Conservation (phyloP, 2,329 filamentous ascomycete genomes). For the Aspergillus fischeri region DNA sequence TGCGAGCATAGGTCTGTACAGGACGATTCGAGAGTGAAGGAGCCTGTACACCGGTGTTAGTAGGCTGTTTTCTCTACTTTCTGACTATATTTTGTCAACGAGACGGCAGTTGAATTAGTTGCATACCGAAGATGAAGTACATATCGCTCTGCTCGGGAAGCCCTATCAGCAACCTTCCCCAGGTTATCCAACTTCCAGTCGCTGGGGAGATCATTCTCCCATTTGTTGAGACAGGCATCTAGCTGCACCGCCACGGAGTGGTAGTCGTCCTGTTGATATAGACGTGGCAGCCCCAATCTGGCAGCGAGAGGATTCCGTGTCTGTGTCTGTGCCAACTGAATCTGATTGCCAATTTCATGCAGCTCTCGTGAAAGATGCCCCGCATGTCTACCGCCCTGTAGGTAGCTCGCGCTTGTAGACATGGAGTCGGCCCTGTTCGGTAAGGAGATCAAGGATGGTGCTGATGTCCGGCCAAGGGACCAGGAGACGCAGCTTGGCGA, state of each 20-base stretch:
- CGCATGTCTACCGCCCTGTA: background rate
- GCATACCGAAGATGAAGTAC: constrained; percentile 13
- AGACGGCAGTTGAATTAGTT: no score
- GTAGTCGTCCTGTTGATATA: constrained; percentile 17
- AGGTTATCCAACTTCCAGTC: constrained; percentile 9
- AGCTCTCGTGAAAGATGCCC: background rate
- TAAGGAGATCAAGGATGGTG: constrained; percentile 7
- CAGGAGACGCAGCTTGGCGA: constrained; percentile 16
- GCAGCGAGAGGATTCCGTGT: constrained; percentile 10
- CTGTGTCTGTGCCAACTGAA: constrained; percentile 17
- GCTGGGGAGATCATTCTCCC: constrained; percentile 12
- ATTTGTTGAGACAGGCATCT: constrained; percentile 14
- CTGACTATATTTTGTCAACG: no score
- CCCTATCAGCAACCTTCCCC: constrained; percentile 3
- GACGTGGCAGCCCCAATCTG: constrained; percentile 5
- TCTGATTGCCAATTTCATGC: constrained; percentile 18
- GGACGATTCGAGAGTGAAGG: constrained; percentile 13
- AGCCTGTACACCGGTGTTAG: constrained; percentile 3
- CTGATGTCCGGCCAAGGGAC: constrained; percentile 15
- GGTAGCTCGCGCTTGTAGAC: background rate
- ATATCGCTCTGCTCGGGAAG: constrained; percentile 8
- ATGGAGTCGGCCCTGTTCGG: background rate
- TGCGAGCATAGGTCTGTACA: constrained; percentile 16
- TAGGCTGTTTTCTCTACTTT: no score
- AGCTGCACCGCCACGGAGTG: constrained; percentile 12